Percentiles rank a stretch among this genome's conserved stretches.
These are phyloP conservation scores for Thymus quinquecostatus DNA, from an alignment of 257 asterid genomes.

Conservation along the genomic window DNA sequence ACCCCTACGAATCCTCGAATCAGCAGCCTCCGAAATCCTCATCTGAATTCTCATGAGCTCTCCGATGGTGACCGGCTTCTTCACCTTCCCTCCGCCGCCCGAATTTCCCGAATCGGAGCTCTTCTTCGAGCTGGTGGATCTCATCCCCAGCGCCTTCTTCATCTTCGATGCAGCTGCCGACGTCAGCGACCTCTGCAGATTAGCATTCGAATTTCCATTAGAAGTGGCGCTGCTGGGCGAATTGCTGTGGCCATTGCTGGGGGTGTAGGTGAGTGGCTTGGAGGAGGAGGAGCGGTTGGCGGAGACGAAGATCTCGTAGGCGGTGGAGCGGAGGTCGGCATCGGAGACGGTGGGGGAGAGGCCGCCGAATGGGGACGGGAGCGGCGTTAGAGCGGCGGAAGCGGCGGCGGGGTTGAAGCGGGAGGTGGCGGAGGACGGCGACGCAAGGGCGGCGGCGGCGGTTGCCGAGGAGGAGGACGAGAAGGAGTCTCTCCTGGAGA, in stretches of 20 bases:
- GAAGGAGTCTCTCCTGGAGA: conserved; percentile 66
- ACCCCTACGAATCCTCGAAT: conserved; percentile 91
- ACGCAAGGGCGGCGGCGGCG: conserved; percentile 46
- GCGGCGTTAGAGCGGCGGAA: conserved; percentile 46
- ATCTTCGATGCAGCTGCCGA: conserved; percentile 95
- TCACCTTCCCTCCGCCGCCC: conserved; percentile 63
- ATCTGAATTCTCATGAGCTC: conserved; percentile 91
- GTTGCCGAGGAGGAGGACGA: conserved; percentile 43
- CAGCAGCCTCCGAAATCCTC: conserved; percentile 78
- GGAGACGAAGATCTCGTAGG: conserved; percentile 94
- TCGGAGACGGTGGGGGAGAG: conserved; percentile 67
- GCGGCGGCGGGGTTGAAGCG: conserved; percentile 48
- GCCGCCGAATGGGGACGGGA: conserved; percentile 79
- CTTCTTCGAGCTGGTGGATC: conserved; percentile 66
- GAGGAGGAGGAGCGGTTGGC: conserved; percentile 74
- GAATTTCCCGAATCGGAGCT: conserved; percentile 57
- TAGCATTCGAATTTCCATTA: conserved; percentile 42
- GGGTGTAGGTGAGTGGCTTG: conserved; percentile 57
- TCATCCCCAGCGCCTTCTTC: conserved; percentile 96
- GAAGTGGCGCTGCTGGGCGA: conserved; percentile 31
- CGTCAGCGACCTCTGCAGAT: conserved; percentile 76
- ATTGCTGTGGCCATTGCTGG: conserved; percentile 35
- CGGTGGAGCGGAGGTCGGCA: conserved; percentile 75
- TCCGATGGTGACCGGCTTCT: conserved; percentile 81
- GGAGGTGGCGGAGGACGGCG: conserved; percentile 55